Base-by-base conservation (phyloP, 2,329 filamentous ascomycete genomes). In the Arachnomyces sp. region DNA sequence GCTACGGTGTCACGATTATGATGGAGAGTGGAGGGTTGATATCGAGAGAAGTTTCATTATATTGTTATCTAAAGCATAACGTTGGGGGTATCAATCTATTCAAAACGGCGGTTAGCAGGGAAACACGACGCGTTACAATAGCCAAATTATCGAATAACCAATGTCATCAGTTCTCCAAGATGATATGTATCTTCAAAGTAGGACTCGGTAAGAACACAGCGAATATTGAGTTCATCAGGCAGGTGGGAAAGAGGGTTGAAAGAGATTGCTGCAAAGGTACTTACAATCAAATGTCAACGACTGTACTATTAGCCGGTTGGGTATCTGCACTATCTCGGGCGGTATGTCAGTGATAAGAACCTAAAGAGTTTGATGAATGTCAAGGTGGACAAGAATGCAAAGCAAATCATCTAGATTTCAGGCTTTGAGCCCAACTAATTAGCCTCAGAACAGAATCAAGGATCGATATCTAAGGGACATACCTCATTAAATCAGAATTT, bases 401-500 rank as follows among this genome's bases (percentile, higher is more conserved):
- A 25, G 20, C 20, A 25, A 25, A 25, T 25, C 20, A 25, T 25
- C 20, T 25, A 25, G n/a, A 25, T 25, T 5, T 25, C 20, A 25
- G 20, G 20, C 41, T 43, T 36, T 47, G 44, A 48, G 44, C 34
- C 39, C 35, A 44, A 31, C 48, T 51, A 46, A 61, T 58, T 54
- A 49, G 52, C 39, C 38, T 43, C 41, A 47, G 44, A 50, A 17
- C 28, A 36, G 20, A 13, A 31, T 36, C 33, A 39, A 40, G 36
- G 11, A 43, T 36, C 3, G 8, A 39, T 28, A 38, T 38, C 51
- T 67, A 40, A 38, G 34, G 4, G 32, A 61, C 65, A 53, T 55
- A 72, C 75, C 75, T 79, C 76, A 79, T 79, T 79, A 79, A 79
- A 79, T 80, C 76, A 80, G 76, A 79, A 76, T 79, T 77, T 76